phyloP scores from a whole-genome alignment of 164 flowering plant genomes.

The Vitis amurensis region DNA sequence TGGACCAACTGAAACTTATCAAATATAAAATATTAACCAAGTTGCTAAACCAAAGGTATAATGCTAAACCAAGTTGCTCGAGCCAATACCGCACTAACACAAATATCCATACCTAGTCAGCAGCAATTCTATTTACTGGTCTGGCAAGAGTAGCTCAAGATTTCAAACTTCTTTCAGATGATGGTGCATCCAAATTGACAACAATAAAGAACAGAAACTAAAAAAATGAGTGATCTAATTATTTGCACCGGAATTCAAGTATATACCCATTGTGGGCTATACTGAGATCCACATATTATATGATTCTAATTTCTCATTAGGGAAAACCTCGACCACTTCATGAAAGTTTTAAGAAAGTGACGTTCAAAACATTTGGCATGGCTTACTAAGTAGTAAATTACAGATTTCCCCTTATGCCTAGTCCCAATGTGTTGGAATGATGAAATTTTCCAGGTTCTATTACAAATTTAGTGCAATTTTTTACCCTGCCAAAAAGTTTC shows the following conservation, averaged over 20 bases:
- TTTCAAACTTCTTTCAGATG: conserved; percentile 67
- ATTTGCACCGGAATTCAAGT: not conserved
- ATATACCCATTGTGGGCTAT: too few species aligned
- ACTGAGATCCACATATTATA: too few species aligned
- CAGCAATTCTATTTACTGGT: conserved; percentile 68
- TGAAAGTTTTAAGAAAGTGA: too few species aligned
- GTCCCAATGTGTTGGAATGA: too few species aligned
- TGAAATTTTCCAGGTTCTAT: too few species aligned
- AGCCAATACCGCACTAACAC: not conserved
- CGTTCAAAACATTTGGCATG: too few species aligned
- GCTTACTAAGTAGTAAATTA: too few species aligned
- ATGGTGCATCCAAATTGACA: conserved; percentile 56
- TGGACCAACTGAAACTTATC: not conserved
- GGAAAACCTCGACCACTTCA: too few species aligned
- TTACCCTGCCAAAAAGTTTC: too few species aligned
- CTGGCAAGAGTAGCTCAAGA: conserved; percentile 72
- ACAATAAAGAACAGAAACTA: not conserved
- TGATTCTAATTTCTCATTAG: too few species aligned
- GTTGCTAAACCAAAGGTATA: not conserved
- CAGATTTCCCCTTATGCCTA: too few species aligned
- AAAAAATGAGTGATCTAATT: not conserved
- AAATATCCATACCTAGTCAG: conserved; percentile 62
- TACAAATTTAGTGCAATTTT: too few species aligned
- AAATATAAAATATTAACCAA: not conserved
- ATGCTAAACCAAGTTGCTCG: not conserved